These are phyloP conservation scores for Goffeauzyma gilvescens DNA, from an alignment of 768 basidiomycete genomes.

Conservation along the genomic window DNA sequence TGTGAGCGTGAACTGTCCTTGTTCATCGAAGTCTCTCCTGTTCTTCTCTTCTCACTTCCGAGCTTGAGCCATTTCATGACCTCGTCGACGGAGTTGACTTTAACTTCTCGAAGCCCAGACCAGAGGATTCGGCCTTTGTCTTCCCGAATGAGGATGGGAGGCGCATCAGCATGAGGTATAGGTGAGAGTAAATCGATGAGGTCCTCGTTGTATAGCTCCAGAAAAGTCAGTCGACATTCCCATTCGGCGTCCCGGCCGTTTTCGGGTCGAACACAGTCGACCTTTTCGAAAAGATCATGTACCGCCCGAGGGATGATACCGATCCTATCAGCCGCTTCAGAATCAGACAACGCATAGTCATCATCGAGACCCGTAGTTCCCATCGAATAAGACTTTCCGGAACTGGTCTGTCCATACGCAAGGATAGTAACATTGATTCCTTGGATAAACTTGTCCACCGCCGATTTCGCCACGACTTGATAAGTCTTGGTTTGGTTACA, in stretches of 20 bases:
- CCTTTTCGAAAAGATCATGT: constrained; percentile 61
- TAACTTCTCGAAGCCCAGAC: constrained; percentile 83
- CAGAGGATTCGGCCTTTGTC: constrained; percentile 93
- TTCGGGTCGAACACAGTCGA: constrained; percentile 55
- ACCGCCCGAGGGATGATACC: constrained; percentile 93
- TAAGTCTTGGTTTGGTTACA: constrained; percentile 74
- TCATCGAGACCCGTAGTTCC: constrained; percentile 80
- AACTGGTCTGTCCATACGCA: constrained; percentile 38
- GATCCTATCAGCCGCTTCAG: constrained; percentile 36
- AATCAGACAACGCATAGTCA: constrained; percentile 35
- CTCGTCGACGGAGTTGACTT: constrained; percentile 61
- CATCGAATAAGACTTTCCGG: constrained; percentile 76
- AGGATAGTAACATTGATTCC: constrained; percentile 96
- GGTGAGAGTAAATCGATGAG: constrained; percentile 77
- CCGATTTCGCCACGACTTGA: constrained; percentile 53
- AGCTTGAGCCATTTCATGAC: constrained; percentile 90
- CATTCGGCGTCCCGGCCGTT: constrained; percentile 43
- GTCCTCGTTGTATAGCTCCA: constrained; percentile 98
- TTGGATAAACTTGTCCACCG: constrained; percentile 39
- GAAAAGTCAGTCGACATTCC: constrained; percentile 55
- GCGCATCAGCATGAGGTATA: constrained; percentile 55
- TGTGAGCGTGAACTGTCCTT: constrained; percentile 94
- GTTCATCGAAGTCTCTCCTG: constrained; percentile 97
- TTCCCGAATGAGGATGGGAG: constrained; percentile 65
- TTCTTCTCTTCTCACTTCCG: constrained; percentile 75